Base-by-base conservation (phyloP, 345 rosid genomes). In the Aegle marmelos region DNA sequence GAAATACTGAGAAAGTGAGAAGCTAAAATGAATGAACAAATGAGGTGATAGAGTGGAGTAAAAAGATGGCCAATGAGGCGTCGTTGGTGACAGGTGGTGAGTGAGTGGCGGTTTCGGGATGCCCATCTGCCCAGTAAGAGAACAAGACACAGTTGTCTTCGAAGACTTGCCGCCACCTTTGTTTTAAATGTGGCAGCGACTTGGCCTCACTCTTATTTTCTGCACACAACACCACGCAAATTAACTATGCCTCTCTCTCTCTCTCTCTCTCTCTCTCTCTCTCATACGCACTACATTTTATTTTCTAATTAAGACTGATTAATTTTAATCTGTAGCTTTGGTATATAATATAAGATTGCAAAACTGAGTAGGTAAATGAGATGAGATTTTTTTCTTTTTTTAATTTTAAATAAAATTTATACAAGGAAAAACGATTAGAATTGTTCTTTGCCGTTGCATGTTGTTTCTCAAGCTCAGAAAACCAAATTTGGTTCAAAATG, bases 41-140 rank as follows among this genome's bases (percentile, higher is more conserved):
- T 75, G 57, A 7, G 84, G 53, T 30, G 50, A 57, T 24, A 58
- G 79, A 79, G 45, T 10, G 7, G 37, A 34, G 66, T n/a, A 48
- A 25, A 53, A 53, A 21, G 24, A 34, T 34, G 69, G 56, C 74
- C 75, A 68, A 71, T 67, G 61, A 76, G 5, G 73, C 2, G 76
- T 68, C 31, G 80, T 62, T 24, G 79, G 70, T 45, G 85, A 82
- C 87, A 83, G 62, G 58, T 84, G 87, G 89, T 83, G 76, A 81
- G 62, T 48, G 76, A 50, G 54, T 16, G 79, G 66, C 64, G 83
- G 83, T 78, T 84, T 81, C 25, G 85, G 83, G 83, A 79, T 82
- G 37, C 80, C 62, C 82, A 83, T 72, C 75, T 77, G 89, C 77
- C 86, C 85, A 79, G 39, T 86, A n/a, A 77, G 70, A 41, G 72